Conservation (phyloP, 176 grass and related monocot genomes). For the Cenchrus fungigraminus region DNA sequence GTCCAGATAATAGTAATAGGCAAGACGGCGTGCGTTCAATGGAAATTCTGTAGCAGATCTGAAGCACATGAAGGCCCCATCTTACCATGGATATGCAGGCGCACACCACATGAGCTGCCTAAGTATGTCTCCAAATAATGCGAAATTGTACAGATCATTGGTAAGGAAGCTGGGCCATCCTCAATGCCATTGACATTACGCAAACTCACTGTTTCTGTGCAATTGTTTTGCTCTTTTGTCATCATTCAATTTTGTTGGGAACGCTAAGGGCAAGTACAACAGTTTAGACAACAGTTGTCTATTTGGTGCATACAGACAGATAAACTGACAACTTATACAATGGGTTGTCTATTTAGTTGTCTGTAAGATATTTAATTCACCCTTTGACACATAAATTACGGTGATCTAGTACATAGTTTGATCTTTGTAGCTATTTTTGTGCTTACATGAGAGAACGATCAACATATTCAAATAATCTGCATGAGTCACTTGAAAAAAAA, state of each 20-base stretch:
- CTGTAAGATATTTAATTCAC: no score
- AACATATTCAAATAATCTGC: no score
- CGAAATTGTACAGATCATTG: not conserved
- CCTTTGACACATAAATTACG: no score
- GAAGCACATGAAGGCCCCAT: constrained; percentile 5
- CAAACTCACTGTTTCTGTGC: not conserved
- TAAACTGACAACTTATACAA: no score
- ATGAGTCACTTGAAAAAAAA: no score
- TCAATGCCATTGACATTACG: not conserved
- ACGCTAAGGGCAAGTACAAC: no score
- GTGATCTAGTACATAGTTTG: no score
- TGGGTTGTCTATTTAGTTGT: no score
- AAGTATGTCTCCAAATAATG: not conserved
- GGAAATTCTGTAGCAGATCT: not conserved
- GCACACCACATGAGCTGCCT: constrained; percentile 11
- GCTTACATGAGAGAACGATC: no score
- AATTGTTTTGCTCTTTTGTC: not conserved
- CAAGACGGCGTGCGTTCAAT: not conserved
- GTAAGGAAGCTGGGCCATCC: not conserved
- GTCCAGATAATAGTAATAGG: not conserved
- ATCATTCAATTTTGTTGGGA: not conserved
- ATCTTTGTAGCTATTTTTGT: no score
- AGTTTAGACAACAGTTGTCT: no score
- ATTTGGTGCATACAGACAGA: no score
- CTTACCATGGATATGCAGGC: not conserved